These are phyloP conservation scores for Pilasporangium apinafurcum DNA, from an alignment of 352 stramenopile genomes.

Conservation along the genomic window DNA sequence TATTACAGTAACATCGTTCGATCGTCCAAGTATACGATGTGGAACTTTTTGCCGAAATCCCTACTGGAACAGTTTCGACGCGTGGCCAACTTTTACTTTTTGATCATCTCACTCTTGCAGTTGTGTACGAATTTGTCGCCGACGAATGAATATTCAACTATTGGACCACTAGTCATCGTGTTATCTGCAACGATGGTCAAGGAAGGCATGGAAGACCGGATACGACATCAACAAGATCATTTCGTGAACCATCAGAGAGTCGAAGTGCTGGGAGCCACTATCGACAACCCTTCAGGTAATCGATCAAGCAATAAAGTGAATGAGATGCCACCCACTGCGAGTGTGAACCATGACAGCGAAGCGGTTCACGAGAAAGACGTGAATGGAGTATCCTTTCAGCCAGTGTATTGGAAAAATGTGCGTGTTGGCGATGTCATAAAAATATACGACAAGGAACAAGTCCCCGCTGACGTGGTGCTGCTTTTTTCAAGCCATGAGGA, in stretches of 20 bases:
- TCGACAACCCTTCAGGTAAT: slow-evolving; percentile 5
- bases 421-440: slow-evolving; percentile 86
- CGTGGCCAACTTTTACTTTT: slow-evolving; percentile 96
- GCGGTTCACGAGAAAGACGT: not conserved
- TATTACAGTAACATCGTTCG: slow-evolving; percentile 61
- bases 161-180: slow-evolving; percentile 74
- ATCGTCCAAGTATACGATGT: slow-evolving; percentile 92
- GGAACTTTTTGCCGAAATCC: slow-evolving; percentile 94
- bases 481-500: slow-evolving; percentile 77
- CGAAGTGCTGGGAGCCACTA: slow-evolving; percentile 29
- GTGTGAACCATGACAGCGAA: not conserved
- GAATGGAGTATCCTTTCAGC: slow-evolving; percentile 37
- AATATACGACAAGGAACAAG: slow-evolving; percentile 80
- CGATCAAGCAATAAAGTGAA: slow-evolving; percentile 7
- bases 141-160: slow-evolving; percentile 85
- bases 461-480: slow-evolving; percentile 91
- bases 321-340: not conserved
- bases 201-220: slow-evolving; percentile 73
- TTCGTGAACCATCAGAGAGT: slow-evolving; percentile 62
- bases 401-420: slow-evolving; percentile 79
- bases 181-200: slow-evolving; percentile 83
- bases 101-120: slow-evolving; percentile 94
- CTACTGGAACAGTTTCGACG: slow-evolving; percentile 95
- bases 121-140: slow-evolving; percentile 84
- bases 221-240: slow-evolving; percentile 68